These are phyloP conservation scores for Rhodotorula glutinis DNA, from an alignment of 1,284 basidiomycete genomes.

Conservation along the genomic window DNA sequence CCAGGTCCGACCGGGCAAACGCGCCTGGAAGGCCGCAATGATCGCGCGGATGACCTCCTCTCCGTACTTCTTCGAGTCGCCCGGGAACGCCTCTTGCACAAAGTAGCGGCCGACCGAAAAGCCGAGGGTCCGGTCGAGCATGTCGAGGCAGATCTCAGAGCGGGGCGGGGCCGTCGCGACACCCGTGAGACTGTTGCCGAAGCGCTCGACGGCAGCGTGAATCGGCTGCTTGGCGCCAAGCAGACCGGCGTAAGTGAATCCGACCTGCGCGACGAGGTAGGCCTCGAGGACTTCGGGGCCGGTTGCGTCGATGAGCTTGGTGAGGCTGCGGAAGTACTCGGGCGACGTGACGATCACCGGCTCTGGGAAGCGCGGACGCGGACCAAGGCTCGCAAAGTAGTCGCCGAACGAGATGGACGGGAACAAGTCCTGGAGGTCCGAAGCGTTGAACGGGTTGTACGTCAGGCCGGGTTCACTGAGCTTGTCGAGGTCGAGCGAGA, in stretches of 20 bases:
- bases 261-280: slow-evolving; percentile 61
- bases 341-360: slow-evolving; percentile 78
- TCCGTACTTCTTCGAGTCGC: slow-evolving; percentile 73
- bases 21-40: slow-evolving; percentile 76
- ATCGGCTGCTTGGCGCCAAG: slow-evolving; percentile 70
- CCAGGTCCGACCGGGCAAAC: slow-evolving; percentile 76
- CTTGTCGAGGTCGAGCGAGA: slow-evolving; percentile 71
- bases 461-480: slow-evolving; percentile 70
- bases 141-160: slow-evolving; percentile 58
- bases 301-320: slow-evolving; percentile 67
- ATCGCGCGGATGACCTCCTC: slow-evolving; percentile 85
- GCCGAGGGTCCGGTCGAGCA: slow-evolving; percentile 52
- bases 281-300: slow-evolving; percentile 72
- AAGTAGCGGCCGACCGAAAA: slow-evolving; percentile 62
- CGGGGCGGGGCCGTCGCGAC: slow-evolving; percentile 82
- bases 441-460: slow-evolving; percentile 82
- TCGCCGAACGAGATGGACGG: slow-evolving; percentile 70
- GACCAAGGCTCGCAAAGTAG: slow-evolving; percentile 80
- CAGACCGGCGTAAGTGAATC: slow-evolving; percentile 46
- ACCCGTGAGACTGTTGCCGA: slow-evolving; percentile 71
- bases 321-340: slow-evolving; percentile 68
- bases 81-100: slow-evolving; percentile 79
- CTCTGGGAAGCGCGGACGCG: slow-evolving; percentile 66
- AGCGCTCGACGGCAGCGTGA: slow-evolving; percentile 66
- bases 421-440: slow-evolving; percentile 56